Evolutionary conservation across 139 green algal genomes (phyloP).

Genomic region (Coccomyxa sp.): DNA sequence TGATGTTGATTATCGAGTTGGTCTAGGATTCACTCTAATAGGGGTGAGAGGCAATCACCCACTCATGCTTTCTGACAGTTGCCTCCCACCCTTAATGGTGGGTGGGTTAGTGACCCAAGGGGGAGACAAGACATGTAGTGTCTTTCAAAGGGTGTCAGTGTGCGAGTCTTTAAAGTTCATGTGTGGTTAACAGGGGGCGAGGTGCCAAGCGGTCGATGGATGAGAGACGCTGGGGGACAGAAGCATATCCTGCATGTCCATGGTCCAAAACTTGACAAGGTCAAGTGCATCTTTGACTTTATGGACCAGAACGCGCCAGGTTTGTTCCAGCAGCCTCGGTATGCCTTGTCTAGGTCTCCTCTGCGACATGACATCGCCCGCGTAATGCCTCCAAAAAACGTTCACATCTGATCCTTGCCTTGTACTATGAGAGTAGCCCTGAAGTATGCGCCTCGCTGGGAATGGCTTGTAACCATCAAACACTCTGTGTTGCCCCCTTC

Average conservation of each 20-base stretch:
- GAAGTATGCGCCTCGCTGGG: too few species aligned
- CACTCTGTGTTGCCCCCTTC: too few species aligned
- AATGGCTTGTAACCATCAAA: too few species aligned
- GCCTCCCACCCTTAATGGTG: too few species aligned
- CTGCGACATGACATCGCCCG: not conserved
- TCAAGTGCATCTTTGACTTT: not conserved
- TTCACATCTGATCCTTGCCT: not conserved
- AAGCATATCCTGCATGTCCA: not conserved
- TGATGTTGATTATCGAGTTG: not conserved
- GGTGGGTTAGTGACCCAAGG: too few species aligned
- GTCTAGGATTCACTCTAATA: not conserved
- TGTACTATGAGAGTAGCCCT: not conserved
- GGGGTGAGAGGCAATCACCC: not conserved
- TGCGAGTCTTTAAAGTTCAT: not conserved
- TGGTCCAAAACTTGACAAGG: conserved; percentile 1
- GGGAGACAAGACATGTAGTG: not conserved
- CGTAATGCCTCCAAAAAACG: not conserved
- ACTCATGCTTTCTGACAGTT: not conserved
- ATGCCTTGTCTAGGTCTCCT: not conserved
- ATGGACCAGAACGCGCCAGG: not conserved
- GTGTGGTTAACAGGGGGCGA: not conserved
- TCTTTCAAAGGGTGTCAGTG: not conserved
- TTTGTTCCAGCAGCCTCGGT: not conserved
- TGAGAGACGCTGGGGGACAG: not conserved
- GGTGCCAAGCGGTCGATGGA: not conserved